Percentiles rank a stretch among this genome's conserved stretches.
Conservation (phyloP, 1,284 basidiomycete genomes). For the Acaromyces ingoldii region DNA sequence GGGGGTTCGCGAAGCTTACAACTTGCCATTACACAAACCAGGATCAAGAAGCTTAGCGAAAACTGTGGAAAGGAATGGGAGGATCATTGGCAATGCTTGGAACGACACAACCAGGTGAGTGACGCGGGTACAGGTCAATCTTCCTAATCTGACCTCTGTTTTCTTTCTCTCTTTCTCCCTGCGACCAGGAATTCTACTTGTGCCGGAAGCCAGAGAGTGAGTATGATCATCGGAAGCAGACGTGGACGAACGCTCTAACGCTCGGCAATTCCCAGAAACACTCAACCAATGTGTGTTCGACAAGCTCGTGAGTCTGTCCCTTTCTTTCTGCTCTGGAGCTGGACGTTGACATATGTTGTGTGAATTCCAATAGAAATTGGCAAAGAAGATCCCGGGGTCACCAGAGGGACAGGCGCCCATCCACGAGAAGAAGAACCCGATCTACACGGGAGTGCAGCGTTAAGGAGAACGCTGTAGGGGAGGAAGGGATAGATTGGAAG, state of each 20-base stretch:
- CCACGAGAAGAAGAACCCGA: constrained; percentile 81
- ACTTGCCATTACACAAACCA: constrained; percentile 48
- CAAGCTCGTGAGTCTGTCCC: constrained; percentile 61
- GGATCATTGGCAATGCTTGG: constrained; percentile 90
- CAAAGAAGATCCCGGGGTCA: constrained; percentile 86
- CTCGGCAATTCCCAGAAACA: constrained; percentile 39
- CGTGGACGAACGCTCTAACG: background rate
- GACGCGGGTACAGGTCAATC: background rate
- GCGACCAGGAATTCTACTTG: constrained; percentile 77
- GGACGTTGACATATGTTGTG: constrained; percentile 11
- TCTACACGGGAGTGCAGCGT: constrained; percentile 49
- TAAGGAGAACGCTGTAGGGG: no score
- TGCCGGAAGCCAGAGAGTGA: constrained; percentile 82
- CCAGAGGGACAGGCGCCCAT: constrained; percentile 78
- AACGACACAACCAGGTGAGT: constrained; percentile 86
- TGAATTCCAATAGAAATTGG: constrained; percentile 64
- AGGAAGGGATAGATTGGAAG: no score
- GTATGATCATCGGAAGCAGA: background rate
- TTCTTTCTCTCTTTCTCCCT: background rate
- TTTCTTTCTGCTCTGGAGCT: constrained; percentile 14
- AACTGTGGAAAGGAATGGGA: constrained; percentile 85
- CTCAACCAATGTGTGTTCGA: constrained; percentile 95
- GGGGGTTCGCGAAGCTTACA: background rate
- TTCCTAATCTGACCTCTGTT: background rate
- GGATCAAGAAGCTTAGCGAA: constrained; percentile 87